Base-by-base conservation (phyloP, 192 early-diverging fungal genomes). In the Coemansia sp. region DNA sequence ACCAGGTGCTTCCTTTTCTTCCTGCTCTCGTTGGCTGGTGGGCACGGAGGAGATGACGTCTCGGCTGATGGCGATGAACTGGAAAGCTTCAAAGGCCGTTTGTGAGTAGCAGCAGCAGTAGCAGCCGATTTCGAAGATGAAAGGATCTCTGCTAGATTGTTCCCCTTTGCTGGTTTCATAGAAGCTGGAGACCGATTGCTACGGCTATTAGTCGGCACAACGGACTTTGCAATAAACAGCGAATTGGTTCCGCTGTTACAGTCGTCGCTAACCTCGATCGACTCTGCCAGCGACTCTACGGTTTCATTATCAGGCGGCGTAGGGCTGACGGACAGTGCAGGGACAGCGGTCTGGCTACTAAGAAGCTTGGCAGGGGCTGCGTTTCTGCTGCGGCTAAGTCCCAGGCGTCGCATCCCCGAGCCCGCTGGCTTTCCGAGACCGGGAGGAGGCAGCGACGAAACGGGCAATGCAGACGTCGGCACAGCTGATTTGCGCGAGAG, bases 301-400 rank as follows among this genome's bases (percentile, higher is more conserved):
- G 44, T 36, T 33, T 27, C 15, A 15, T 13, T 16, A 36, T 60
- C 57, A 0, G 16, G 15, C 33, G 57, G 57, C 15, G 31, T 8
- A 33, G 16, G 57, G 33, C 57, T 34, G 31, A 18, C 15, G 2
- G 57, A 33, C 5, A 16, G 57, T 31, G 27, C 54, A 16, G 54
- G 24, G 27, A 13, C 61, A 46, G 69, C 24, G 11, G 13, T 41
- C 10, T 24, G 41, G 41, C 63, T 41, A n/a, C 47, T 34, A 41
- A 52, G 8, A 10, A 11, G 18, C 20, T 59, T 64, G 41, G 73
- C n/a, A 5, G 46, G 8, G 10, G 54, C 6, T 13, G 51, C 40
- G 60, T 67, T 76, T 20, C 71, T 55, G 71, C 77, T 84, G 42
- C 81, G 81, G 34, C 81, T 79, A 22, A 78, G 70, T 0, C 81